Conservation (phyloP, 805 yeast genomes). For the Phaffomyces opuntiae region DNA sequence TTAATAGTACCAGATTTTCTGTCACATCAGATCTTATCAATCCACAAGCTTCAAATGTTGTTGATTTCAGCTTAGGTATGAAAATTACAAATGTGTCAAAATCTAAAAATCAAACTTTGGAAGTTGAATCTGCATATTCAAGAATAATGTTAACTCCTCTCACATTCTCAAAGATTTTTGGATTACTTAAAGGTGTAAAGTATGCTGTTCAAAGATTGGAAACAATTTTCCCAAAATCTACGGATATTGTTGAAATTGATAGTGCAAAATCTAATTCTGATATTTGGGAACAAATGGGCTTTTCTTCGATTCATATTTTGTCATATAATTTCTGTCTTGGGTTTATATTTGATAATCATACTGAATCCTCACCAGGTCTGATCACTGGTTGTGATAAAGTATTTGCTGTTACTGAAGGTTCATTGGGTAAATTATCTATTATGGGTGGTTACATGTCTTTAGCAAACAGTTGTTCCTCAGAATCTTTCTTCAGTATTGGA, state of each 20-base stretch:
- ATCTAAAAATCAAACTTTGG: slow-evolving; percentile 35
- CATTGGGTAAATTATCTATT: slow-evolving; percentile 60
- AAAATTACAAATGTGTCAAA: slow-evolving; percentile 35
- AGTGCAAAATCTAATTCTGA: neutral
- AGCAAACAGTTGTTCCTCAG: slow-evolving; percentile 52
- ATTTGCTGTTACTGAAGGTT: slow-evolving; percentile 55
- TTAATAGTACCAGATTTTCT: slow-evolving; percentile 23
- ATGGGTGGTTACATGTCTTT: slow-evolving; percentile 64
- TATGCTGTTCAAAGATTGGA: neutral
- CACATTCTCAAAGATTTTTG: slow-evolving; percentile 30
- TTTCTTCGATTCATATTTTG: slow-evolving; percentile 48
- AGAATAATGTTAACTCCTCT: slow-evolving; percentile 52
- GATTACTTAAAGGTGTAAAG: slow-evolving; percentile 8
- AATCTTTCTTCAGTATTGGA: slow-evolving; percentile 39
- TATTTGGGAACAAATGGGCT: slow-evolving; percentile 5
- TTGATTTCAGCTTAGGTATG: slow-evolving; percentile 41
- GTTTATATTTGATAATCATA: slow-evolving; percentile 56
- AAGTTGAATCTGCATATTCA: slow-evolving; percentile 51
- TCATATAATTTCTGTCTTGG: slow-evolving; percentile 69
- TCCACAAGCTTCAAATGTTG: slow-evolving; percentile 31
- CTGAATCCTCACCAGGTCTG: slow-evolving; percentile 53
- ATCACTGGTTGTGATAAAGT: slow-evolving; percentile 71
- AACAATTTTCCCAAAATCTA: neutral
- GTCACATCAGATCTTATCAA: slow-evolving; percentile 27
- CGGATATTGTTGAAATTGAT: neutral